Evolutionary conservation across 139 green algal genomes (phyloP).

Genomic region (Coccomyxa sp.): DNA sequence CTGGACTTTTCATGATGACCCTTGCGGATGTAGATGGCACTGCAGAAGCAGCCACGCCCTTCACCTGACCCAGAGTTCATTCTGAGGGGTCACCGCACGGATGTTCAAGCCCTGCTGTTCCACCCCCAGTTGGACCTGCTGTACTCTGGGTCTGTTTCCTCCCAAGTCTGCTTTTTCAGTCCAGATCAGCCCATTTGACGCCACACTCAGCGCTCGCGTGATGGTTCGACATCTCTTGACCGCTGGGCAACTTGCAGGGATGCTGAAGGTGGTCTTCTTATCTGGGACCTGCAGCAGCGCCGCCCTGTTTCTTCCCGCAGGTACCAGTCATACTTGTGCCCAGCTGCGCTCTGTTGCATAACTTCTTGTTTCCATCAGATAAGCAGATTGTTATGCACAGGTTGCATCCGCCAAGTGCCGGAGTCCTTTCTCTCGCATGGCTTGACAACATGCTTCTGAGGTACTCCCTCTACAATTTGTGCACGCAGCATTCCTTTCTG

Average conservation of each 20-base stretch:
- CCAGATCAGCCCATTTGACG: background rate
- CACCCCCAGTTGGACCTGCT: constrained; percentile 13
- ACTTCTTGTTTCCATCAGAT: background rate
- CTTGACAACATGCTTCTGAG: background rate
- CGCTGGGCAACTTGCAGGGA: constrained; percentile 23
- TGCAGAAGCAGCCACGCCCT: background rate
- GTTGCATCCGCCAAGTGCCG: constrained; percentile 23
- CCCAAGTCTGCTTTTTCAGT: background rate
- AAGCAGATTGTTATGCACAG: background rate
- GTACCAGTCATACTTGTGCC: constrained; percentile 4
- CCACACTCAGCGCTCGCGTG: too few species aligned
- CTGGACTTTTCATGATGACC: too few species aligned
- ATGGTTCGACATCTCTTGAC: background rate
- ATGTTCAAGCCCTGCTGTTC: constrained; percentile 46
- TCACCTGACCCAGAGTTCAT: constrained; percentile 22
- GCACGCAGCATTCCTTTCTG: too few species aligned
- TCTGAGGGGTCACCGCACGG: constrained; percentile 29
- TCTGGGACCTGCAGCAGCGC: constrained; percentile 25
- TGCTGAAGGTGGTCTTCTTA: constrained; percentile 26
- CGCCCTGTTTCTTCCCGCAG: constrained; percentile 9
- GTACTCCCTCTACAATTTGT: background rate
- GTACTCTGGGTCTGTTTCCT: constrained; percentile 28
- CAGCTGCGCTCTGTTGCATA: background rate
- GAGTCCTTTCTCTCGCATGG: constrained; percentile 24
- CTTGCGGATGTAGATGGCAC: too few species aligned